Percentiles rank a stretch among this genome's conserved stretches.
Evolutionary conservation across 2,329 filamentous ascomycete genomes (phyloP).

Genomic region (Stagonosporopsis chrysanthemi): DNA sequence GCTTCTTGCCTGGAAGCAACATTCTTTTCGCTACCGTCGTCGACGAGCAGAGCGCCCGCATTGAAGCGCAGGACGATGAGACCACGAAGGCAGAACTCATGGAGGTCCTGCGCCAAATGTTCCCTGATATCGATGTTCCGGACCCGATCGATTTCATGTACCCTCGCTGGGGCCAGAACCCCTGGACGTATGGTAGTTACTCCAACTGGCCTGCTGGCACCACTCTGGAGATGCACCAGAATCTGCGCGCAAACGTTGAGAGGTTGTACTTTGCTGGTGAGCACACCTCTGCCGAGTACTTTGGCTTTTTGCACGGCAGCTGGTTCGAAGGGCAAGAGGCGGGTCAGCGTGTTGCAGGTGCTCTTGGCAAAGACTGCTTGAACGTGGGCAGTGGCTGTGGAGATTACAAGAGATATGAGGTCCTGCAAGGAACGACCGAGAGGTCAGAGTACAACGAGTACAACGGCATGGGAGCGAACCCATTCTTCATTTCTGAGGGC

Average conservation of each 20-base stretch:
- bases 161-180: constrained; percentile 63
- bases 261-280: constrained; percentile 72
- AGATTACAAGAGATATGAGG: constrained; percentile 37
- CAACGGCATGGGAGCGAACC: constrained; percentile 42
- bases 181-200: constrained; percentile 67
- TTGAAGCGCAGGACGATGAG: constrained; percentile 67
- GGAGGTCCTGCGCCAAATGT: constrained; percentile 67
- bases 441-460: constrained; percentile 36
- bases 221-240: constrained; percentile 71
- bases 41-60: constrained; percentile 62
- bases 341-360: constrained; percentile 41
- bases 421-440: constrained; percentile 42
- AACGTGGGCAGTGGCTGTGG: constrained; percentile 39
- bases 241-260: constrained; percentile 69
- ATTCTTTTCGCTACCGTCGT: constrained; percentile 73
- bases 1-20: constrained; percentile 67
- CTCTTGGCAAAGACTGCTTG: constrained; percentile 34
- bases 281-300: constrained; percentile 68
- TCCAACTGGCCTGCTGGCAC: constrained; percentile 72
- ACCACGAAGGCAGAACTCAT: constrained; percentile 65
- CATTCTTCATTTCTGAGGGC: constrained; percentile 31
- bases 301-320: constrained; percentile 66
- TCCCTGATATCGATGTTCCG: constrained; percentile 63
- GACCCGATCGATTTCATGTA: constrained; percentile 69
- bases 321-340: constrained; percentile 49